Percentiles rank a stretch among this genome's conserved stretches.
phyloP scores from a whole-genome alignment of 805 yeast species.

The Nakazawaea peltata region DNA sequence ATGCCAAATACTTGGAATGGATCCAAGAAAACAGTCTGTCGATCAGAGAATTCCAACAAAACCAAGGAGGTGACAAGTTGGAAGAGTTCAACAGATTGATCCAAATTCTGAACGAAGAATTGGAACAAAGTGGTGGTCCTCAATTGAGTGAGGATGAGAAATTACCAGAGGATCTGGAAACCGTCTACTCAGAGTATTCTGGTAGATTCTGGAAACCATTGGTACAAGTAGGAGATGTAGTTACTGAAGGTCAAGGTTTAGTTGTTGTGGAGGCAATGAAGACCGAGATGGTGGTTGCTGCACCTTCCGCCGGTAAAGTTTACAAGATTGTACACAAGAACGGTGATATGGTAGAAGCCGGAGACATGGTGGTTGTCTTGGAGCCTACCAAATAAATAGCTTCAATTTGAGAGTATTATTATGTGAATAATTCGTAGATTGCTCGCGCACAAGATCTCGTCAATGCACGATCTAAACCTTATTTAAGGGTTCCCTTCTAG shows the following conservation, averaged over 20 bases:
- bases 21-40: conserved; percentile 63
- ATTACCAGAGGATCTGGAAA: conserved; percentile 70
- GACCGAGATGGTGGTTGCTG: conserved; percentile 86
- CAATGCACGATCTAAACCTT: no score
- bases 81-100: conserved; percentile 82
- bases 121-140: conserved; percentile 44
- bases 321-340: conserved; percentile 65
- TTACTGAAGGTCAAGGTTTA: conserved; percentile 67
- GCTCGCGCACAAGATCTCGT: no score
- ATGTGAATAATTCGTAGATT: no score
- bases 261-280: conserved; percentile 97
- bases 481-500: no score
- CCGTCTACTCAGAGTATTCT: conserved; percentile 91
- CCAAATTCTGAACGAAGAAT: conserved; percentile 71
- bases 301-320: conserved; percentile 68
- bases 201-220: conserved; percentile 96
- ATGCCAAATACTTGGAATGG: conserved; percentile 72
- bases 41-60: conserved; percentile 57
- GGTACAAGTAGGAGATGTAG: conserved; percentile 70
- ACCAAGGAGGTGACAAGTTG: conserved; percentile 72
- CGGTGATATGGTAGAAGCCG: conserved; percentile 97
- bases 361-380: conserved; percentile 85
- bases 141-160: conserved; percentile 40
- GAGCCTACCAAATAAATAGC: no score
- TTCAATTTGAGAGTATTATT: no score